Evolutionary conservation across 2,329 filamentous ascomycete genomes (phyloP).

Genomic region (Pseudocercospora cruenta): DNA sequence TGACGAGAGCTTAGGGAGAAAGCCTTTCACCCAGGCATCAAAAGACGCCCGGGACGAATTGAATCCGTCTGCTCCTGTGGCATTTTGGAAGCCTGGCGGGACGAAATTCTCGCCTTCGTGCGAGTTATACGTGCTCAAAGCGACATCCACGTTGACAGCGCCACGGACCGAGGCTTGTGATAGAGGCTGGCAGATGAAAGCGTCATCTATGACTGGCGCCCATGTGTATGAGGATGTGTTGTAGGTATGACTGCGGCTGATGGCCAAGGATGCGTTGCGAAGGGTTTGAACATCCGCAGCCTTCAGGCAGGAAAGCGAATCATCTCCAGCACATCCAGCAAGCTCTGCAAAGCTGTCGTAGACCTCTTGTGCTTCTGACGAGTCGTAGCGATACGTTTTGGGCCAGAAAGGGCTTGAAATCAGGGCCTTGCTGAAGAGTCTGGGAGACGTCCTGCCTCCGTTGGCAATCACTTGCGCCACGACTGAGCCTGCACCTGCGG

Average conservation of each 20-base stretch:
- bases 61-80: constrained; percentile 43
- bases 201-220: constrained; percentile 63
- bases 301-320: constrained; percentile 61
- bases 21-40: constrained; percentile 57
- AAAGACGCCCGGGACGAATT: constrained; percentile 57
- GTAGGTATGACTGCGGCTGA: constrained; percentile 56
- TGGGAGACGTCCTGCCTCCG: constrained; percentile 48
- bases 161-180: constrained; percentile 47
- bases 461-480: constrained; percentile 58
- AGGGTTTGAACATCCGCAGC: constrained; percentile 57
- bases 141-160: constrained; percentile 50
- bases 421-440: constrained; percentile 56
- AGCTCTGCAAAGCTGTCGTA: constrained; percentile 53
- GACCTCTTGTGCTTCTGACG: constrained; percentile 55
- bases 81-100: constrained; percentile 52
- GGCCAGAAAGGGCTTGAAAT: constrained; percentile 62
- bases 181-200: constrained; percentile 55
- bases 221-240: constrained; percentile 62
- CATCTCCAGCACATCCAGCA: constrained; percentile 52
- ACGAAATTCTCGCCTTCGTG: constrained; percentile 68
- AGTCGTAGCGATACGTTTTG: constrained; percentile 59
- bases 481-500: constrained; percentile 48
- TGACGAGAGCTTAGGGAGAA: constrained; percentile 53
- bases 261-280: constrained; percentile 56
- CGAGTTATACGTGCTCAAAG: constrained; percentile 63